phyloP scores from a whole-genome alignment of 2,329 filamentous ascomycete species.

The Calonectria ilicicola region DNA sequence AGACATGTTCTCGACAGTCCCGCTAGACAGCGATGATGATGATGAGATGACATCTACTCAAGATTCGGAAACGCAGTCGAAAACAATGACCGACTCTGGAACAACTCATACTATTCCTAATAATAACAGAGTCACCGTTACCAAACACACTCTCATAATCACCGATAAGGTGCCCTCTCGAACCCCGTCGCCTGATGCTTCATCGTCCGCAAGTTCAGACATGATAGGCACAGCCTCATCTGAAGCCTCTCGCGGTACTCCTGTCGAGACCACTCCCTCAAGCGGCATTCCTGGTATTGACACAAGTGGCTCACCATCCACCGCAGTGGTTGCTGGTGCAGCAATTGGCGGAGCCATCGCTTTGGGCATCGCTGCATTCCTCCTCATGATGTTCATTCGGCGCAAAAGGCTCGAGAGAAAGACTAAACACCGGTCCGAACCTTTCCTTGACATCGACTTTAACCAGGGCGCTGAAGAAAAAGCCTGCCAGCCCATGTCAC shows the following conservation, averaged over 20 bases:
- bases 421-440: neutral
- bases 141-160: slow-evolving; percentile 48
- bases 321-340: slow-evolving; percentile 50
- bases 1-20: neutral
- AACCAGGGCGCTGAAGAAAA: slow-evolving; percentile 44
- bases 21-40: neutral
- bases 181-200: slow-evolving; percentile 17
- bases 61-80: slow-evolving; percentile 16
- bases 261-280: slow-evolving; percentile 20
- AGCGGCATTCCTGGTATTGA: neutral
- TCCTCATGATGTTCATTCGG: slow-evolving; percentile 37
- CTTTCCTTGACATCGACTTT: slow-evolving; percentile 17
- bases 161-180: slow-evolving; percentile 39
- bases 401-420: slow-evolving; percentile 26
- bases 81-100: slow-evolving; percentile 51
- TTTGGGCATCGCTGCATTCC: slow-evolving; percentile 40
- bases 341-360: slow-evolving; percentile 45
- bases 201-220: slow-evolving; percentile 16
- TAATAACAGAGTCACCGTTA: slow-evolving; percentile 49
- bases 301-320: slow-evolving; percentile 34
- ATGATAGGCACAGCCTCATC: slow-evolving; percentile 20
- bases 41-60: neutral
- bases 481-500: slow-evolving; percentile 38
- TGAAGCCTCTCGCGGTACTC: slow-evolving; percentile 7
- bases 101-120: slow-evolving; percentile 52